Conservation (phyloP, 345 rosid genomes). For the Murraya koenigii region DNA sequence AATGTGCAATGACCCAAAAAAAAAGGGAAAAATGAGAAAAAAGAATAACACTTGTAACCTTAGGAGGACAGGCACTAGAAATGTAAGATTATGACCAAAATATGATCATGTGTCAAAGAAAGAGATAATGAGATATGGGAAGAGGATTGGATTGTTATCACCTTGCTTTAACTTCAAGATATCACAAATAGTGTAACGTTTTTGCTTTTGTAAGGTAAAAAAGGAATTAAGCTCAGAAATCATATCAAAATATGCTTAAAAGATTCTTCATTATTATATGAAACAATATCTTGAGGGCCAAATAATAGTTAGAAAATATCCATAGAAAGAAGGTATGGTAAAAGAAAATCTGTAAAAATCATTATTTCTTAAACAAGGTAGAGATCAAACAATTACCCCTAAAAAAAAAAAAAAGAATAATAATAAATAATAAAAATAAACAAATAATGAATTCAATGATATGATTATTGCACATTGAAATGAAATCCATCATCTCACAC, state of each 20-base stretch:
- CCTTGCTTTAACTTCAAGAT: not conserved
- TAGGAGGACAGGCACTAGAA: not conserved
- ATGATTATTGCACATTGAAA: conserved; percentile 1
- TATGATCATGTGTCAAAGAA: not conserved
- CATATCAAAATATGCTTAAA: not conserved
- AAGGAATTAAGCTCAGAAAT: not conserved
- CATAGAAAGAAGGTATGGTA: not conserved
- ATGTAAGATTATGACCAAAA: not conserved
- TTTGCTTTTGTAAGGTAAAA: not conserved
- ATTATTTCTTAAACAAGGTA: not conserved
- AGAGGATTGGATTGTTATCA: not conserved
- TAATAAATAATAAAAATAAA: not conserved
- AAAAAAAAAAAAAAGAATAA: not conserved
- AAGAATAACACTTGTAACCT: not conserved
- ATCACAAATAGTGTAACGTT: not conserved
- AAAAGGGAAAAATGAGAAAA: no score
- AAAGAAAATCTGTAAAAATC: not conserved
- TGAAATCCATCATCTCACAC: not conserved
- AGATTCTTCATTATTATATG: not conserved
- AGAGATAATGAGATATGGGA: not conserved
- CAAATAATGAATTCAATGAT: not conserved
- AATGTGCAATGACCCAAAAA: not conserved
- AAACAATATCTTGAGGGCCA: not conserved
- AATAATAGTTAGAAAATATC: not conserved
- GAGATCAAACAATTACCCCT: not conserved